phyloP scores from a whole-genome alignment of 2,329 filamentous ascomycete species.

The Alternaria sp. region DNA sequence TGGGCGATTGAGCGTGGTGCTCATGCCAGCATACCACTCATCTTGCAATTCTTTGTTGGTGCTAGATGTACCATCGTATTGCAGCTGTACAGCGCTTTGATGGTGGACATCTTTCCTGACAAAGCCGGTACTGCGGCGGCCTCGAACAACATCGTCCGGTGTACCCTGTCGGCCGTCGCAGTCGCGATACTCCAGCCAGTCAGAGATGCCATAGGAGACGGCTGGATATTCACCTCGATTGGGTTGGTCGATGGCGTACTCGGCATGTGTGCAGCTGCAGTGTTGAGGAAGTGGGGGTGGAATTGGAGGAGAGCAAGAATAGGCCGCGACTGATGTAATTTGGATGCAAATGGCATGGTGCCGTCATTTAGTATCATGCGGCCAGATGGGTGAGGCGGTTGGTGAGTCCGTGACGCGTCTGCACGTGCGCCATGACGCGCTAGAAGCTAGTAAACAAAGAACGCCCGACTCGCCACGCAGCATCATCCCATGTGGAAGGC shows the following conservation, averaged over 20 bases:
- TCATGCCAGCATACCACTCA: not conserved
- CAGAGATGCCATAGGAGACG: not conserved
- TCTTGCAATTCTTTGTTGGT: not conserved
- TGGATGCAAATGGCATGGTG: not conserved
- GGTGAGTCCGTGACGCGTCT: not conserved
- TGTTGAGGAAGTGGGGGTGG: not conserved
- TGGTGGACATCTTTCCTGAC: not conserved
- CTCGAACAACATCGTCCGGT: not conserved
- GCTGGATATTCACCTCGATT: not conserved
- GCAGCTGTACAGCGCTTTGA: not conserved
- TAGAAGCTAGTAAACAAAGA: not conserved
- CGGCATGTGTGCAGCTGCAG: not conserved
- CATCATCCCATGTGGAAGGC: not conserved
- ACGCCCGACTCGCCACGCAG: not conserved
- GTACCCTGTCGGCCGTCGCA: not conserved
- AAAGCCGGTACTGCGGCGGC: not conserved
- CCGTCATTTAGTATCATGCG: not conserved
- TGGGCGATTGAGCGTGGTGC: not conserved
- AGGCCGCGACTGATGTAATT: not conserved
- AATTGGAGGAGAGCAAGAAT: not conserved
- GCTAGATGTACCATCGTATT: not conserved
- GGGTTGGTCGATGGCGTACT: not conserved
- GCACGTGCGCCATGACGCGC: not conserved
- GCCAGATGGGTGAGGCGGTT: not conserved
- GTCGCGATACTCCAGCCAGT: not conserved